Conservation (phyloP, 257 asterid genomes). For the Solanum infundibuliforme region DNA sequence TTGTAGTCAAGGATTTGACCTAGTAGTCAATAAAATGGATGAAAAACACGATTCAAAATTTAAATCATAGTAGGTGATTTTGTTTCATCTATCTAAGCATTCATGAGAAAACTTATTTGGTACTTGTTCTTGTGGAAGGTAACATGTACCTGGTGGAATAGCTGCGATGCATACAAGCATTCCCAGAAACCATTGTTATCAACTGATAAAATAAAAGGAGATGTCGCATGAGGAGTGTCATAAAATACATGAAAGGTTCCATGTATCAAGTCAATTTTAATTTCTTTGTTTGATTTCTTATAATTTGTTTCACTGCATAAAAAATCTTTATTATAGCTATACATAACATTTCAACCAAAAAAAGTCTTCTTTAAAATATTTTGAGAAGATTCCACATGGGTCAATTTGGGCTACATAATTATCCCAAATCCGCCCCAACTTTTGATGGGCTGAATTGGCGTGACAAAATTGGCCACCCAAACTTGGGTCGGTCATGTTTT, state of each 20-base stretch:
- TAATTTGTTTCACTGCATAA: background rate
- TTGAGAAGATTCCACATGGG: background rate
- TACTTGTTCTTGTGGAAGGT: background rate
- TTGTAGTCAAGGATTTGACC: background rate
- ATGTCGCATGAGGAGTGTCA: background rate
- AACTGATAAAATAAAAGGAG: background rate
- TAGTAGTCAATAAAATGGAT: background rate
- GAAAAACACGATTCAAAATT: background rate
- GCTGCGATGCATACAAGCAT: background rate
- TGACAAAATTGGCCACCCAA: background rate
- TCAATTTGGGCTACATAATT: background rate
- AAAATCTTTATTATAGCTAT: background rate
- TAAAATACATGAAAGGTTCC: background rate
- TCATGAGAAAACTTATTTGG: background rate
- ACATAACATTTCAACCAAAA: background rate
- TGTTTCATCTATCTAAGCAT: background rate
- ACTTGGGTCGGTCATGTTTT: background rate
- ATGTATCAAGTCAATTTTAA: background rate
- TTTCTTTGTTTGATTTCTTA: background rate
- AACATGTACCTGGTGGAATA: background rate
- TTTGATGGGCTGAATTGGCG: background rate
- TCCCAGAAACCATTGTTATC: background rate
- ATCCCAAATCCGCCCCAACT: background rate
- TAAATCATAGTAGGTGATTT: background rate
- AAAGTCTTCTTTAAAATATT: background rate